These are phyloP conservation scores for Helotiales sp. DNA, from an alignment of 2,329 filamentous ascomycete genomes.

Conservation along the genomic window DNA sequence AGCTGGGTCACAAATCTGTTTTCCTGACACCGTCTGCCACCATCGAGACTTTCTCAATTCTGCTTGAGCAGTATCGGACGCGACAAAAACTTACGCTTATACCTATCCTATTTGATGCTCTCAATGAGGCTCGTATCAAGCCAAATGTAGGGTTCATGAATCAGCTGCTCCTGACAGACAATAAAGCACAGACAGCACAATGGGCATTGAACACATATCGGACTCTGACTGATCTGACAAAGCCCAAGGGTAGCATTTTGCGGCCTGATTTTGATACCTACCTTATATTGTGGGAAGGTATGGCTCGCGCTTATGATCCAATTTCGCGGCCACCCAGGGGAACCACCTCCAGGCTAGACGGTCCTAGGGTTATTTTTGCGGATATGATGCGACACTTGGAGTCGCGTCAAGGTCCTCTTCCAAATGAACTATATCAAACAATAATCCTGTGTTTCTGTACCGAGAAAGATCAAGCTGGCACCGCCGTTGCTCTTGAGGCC, in stretches of 20 bases:
- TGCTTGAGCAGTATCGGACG: conserved; percentile 70
- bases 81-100: conserved; percentile 59
- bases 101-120: conserved; percentile 60
- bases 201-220: conserved; percentile 31
- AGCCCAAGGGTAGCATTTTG: conserved; percentile 13
- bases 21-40: conserved; percentile 59
- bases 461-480: conserved; percentile 47
- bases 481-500: conserved; percentile 48
- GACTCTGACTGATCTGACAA: conserved; percentile 12
- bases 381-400: conserved; percentile 48
- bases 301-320: conserved; percentile 29
- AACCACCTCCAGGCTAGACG: background rate
- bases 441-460: conserved; percentile 53
- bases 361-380: conserved; percentile 38
- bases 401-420: conserved; percentile 37
- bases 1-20: conserved; percentile 35
- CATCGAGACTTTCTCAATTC: conserved; percentile 74
- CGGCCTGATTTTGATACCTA: conserved; percentile 34
- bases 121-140: conserved; percentile 62
- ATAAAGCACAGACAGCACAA: conserved; percentile 17
- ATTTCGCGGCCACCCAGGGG: background rate
- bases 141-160: conserved; percentile 78
- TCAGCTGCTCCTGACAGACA: conserved; percentile 60
- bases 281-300: conserved; percentile 30
- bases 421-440: conserved; percentile 50